A percentile compares a stretch with the other conserved stretches of the same genome.
Conservation (phyloP, 2,329 filamentous ascomycete species). For the Ophiostoma perfectum region DNA sequence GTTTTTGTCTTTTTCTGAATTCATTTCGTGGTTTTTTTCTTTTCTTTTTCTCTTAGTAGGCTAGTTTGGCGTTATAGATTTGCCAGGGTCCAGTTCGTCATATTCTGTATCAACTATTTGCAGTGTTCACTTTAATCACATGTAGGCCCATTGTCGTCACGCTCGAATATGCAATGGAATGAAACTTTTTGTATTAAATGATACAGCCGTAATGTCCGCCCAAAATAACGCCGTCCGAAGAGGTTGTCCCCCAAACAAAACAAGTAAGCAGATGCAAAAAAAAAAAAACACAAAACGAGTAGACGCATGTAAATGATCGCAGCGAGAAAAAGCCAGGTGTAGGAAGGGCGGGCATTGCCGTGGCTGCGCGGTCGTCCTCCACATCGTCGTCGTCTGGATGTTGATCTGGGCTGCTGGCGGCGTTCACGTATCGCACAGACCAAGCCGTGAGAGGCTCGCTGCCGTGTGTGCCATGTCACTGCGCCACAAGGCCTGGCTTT, state of each 20-base stretch:
- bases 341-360: background rate
- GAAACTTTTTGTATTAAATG: slow-evolving; percentile 11
- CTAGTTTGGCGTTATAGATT: slow-evolving; percentile 9
- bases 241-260: background rate
- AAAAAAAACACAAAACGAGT: slow-evolving; percentile 1
- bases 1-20: background rate
- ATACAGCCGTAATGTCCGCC: slow-evolving; percentile 10
- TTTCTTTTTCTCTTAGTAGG: too few species aligned
- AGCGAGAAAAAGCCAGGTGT: too few species aligned
- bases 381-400: too few species aligned
- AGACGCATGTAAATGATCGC: background rate
- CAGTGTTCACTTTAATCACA: background rate
- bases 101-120: background rate
- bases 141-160: background rate
- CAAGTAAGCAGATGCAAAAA: background rate
- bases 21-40: background rate
- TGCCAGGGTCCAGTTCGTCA: background rate
- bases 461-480: too few species aligned
- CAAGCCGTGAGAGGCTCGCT: too few species aligned
- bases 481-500: too few species aligned
- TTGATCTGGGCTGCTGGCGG: too few species aligned
- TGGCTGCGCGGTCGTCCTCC: too few species aligned
- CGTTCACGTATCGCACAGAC: too few species aligned
- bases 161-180: background rate
- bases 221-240: background rate